Evolutionary conservation across 345 rosid genomes (phyloP).

Genomic region (Sisymbrium irio): DNA sequence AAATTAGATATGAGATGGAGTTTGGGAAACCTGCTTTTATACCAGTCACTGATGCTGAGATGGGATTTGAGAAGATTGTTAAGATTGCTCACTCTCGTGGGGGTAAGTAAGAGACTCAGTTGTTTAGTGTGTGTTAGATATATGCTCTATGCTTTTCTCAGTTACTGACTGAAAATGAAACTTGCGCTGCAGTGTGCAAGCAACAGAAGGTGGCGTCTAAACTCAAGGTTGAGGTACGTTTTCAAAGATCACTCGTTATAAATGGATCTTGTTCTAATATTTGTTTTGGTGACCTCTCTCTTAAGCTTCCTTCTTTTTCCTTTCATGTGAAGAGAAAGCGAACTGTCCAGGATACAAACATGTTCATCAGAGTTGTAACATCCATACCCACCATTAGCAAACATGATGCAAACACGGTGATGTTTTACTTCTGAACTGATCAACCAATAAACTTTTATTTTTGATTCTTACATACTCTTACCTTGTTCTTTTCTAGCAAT

Average conservation of each 20-base stretch:
- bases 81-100: constrained; percentile 86
- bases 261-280: not conserved
- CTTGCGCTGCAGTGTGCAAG: constrained; percentile 67
- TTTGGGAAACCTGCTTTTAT: constrained; percentile 83
- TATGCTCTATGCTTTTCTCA: not conserved
- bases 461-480: not conserved
- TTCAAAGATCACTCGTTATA: not conserved
- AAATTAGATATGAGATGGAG: constrained; percentile 65
- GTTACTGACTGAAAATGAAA: not conserved
- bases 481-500: not conserved
- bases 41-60: constrained; percentile 75
- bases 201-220: constrained; percentile 56
- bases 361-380: constrained; percentile 60
- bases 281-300: not conserved
- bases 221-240: constrained; percentile 78
- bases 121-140: not conserved
- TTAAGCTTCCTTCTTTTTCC: not conserved
- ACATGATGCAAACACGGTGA: constrained; percentile 85
- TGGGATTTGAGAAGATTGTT: constrained; percentile 96
- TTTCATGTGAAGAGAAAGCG: constrained; percentile 59
- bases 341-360: constrained; percentile 55
- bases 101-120: constrained; percentile 39
- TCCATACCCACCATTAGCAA: constrained; percentile 76
- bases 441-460: not conserved
- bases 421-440: constrained; percentile 6